These are phyloP conservation scores for Leptographium wingfieldii DNA, from an alignment of 2,329 filamentous ascomycete genomes.

Conservation along the genomic window DNA sequence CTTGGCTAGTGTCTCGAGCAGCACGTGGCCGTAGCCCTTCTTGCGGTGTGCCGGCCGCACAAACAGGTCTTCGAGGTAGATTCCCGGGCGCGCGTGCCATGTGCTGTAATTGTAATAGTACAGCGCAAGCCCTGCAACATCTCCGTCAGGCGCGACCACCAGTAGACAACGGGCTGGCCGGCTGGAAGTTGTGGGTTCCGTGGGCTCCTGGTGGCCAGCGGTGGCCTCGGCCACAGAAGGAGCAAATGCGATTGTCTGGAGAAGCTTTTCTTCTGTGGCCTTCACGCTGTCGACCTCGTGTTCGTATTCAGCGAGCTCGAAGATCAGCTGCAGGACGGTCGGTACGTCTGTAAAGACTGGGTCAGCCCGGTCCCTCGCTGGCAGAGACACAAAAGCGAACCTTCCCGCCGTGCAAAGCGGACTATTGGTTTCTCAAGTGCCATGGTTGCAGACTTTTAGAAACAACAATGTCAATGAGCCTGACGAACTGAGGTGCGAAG, in stretches of 20 bases:
- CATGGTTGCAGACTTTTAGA: slow-evolving; percentile 15
- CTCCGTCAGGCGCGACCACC: slow-evolving; percentile 37
- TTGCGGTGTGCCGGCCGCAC: slow-evolving; percentile 59
- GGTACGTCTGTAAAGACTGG: slow-evolving; percentile 52
- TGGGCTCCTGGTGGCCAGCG: slow-evolving; percentile 22
- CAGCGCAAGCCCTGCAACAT: slow-evolving; percentile 62
- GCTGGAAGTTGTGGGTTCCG: slow-evolving; percentile 39
- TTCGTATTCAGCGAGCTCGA: slow-evolving; percentile 80
- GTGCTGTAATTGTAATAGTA: slow-evolving; percentile 97
- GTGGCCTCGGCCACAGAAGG: slow-evolving; percentile 28
- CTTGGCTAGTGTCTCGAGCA: slow-evolving; percentile 66
- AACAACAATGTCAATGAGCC: too few species aligned
- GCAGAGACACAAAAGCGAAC: slow-evolving; percentile 21
- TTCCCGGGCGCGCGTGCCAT: slow-evolving; percentile 75
- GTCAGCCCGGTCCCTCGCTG: background rate
- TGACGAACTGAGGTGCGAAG: background rate
- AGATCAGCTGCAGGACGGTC: slow-evolving; percentile 69
- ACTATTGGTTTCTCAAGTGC: slow-evolving; percentile 23
- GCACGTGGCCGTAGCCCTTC: slow-evolving; percentile 64
- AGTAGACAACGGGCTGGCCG: slow-evolving; percentile 68
- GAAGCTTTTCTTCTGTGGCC: slow-evolving; percentile 64
- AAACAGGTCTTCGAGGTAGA: slow-evolving; percentile 92
- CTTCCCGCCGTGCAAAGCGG: slow-evolving; percentile 47
- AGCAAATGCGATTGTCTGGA: slow-evolving; percentile 67
- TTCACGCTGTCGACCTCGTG: slow-evolving; percentile 61